These are phyloP conservation scores for Petunia hybrid DNA, from an alignment of 305 asterid species.

Conservation along the genomic window DNA sequence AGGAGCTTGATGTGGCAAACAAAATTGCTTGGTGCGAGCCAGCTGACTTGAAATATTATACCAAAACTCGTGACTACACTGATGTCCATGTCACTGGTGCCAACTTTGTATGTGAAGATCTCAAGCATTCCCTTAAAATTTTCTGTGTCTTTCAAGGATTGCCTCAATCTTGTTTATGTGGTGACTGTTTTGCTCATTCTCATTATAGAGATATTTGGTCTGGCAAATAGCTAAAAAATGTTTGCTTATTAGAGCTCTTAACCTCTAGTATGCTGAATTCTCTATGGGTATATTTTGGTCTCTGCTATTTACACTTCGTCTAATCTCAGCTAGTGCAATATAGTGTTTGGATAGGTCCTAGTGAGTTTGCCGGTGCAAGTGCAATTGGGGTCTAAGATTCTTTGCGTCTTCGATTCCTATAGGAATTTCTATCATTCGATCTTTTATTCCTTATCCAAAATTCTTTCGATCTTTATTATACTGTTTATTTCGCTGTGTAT, in stretches of 20 bases:
- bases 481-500: too few species aligned
- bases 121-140: neutral
- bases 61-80: slow-evolving; percentile 88
- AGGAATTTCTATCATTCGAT: too few species aligned
- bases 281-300: slow-evolving; percentile 5
- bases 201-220: neutral
- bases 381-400: too few species aligned
- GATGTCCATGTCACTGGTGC: slow-evolving; percentile 83
- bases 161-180: neutral
- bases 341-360: too few species aligned
- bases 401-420: too few species aligned
- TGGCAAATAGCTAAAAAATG: neutral
- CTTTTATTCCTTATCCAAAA: too few species aligned
- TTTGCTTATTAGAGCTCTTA: neutral
- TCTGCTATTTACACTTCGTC: neutral
- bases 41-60: slow-evolving; percentile 87
- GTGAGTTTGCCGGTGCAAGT: too few species aligned
- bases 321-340: too few species aligned
- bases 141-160: neutral
- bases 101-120: slow-evolving; percentile 58
- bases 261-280: slow-evolving; percentile 14
- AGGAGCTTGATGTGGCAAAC: slow-evolving; percentile 72
- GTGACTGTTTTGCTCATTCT: neutral
- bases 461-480: too few species aligned
- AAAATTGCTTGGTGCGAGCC: slow-evolving; percentile 93